Base-by-base conservation (phyloP, 257 asterid species). In the Cordia subcordata region DNA sequence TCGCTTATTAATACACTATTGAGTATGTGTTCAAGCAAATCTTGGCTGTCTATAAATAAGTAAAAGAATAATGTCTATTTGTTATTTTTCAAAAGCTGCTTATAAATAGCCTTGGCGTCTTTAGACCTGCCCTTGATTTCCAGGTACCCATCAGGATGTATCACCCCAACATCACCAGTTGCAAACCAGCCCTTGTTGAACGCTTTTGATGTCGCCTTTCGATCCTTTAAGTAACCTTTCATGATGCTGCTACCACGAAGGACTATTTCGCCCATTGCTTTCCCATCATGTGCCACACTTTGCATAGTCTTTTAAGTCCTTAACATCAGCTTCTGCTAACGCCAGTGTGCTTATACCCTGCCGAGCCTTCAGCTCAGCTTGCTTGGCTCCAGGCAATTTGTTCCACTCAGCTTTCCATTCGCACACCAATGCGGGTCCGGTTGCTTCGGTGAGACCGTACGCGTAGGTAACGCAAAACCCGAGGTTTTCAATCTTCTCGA, bases 391-490 rank as follows among this genome's bases (percentile, higher is more conserved):
- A 1, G 83, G 58, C 23, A 90, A 59, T 0, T 17, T 11, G 58
- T 85, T 68, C 98, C 98, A 90, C 63, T 68, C 52, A 0, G 51
- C 44, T 62, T 80, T 88, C 85, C 85, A 90, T 79, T 90, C 98
- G 63, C 94, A 83, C 20, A 90, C 95, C 1, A 87, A 68, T 10
- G 94, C 96, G 0, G 96, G 94, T 12, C 98, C 98, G 0, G 96
- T 87, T 17, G 96, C 98, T 76, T 90, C 98, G 0, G 96, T 90
- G 8, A 90, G 66, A 0, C 98, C 98, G 63, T 90, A 90, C 0
- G 96, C 96, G 35, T 87, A 96, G 4, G 77, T 80, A 22, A 90
- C 95, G 33, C 79, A 86, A 68, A 90, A 90, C 0, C 98, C 98
- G 0, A 83, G 60, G 0, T 44, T 19, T 52, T 90, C 96, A 0